These are phyloP conservation scores for Suhomyces panamericanus DNA, from an alignment of 1,139 yeast species.

Conservation along the genomic window DNA sequence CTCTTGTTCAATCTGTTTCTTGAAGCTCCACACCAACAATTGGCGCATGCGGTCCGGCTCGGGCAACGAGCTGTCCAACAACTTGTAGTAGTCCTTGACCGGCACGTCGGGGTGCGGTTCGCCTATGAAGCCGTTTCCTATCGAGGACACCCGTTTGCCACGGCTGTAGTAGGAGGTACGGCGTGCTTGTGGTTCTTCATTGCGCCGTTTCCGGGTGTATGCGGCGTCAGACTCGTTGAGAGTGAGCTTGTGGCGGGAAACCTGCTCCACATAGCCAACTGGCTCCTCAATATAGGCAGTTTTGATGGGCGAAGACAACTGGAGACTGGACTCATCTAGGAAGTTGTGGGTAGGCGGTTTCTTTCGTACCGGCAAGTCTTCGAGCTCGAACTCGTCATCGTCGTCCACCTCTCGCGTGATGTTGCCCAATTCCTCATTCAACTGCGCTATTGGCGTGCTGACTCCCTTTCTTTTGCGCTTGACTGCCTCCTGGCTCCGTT, in stretches of 20 bases:
- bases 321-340: constrained; percentile 19
- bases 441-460: constrained; percentile 29
- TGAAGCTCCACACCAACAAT: constrained; percentile 67
- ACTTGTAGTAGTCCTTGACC: constrained; percentile 58
- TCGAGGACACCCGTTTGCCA: constrained; percentile 72
- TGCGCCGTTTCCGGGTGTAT: constrained; percentile 14
- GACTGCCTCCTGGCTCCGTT: constrained; percentile 28
- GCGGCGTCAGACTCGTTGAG: constrained; percentile 21
- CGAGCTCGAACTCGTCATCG: constrained; percentile 10
- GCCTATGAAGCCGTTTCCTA: constrained; percentile 72
- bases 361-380: constrained; percentile 10
- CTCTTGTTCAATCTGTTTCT: constrained; percentile 46
- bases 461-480: constrained; percentile 18
- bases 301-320: constrained; percentile 29
- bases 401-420: constrained; percentile 12
- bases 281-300: constrained; percentile 9
- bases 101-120: constrained; percentile 68
- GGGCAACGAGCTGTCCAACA: constrained; percentile 60
- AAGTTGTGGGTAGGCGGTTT: constrained; percentile 10
- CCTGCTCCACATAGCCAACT: constrained; percentile 34
- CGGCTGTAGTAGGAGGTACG: constrained; percentile 55
- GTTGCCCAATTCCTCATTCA: constrained; percentile 24
- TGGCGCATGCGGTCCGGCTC: constrained; percentile 77
- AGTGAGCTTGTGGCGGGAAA: constrained; percentile 28
- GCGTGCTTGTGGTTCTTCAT: constrained; percentile 26